Evolutionary conservation across 257 asterid species (phyloP).

Genomic region (Salvia splendens): DNA sequence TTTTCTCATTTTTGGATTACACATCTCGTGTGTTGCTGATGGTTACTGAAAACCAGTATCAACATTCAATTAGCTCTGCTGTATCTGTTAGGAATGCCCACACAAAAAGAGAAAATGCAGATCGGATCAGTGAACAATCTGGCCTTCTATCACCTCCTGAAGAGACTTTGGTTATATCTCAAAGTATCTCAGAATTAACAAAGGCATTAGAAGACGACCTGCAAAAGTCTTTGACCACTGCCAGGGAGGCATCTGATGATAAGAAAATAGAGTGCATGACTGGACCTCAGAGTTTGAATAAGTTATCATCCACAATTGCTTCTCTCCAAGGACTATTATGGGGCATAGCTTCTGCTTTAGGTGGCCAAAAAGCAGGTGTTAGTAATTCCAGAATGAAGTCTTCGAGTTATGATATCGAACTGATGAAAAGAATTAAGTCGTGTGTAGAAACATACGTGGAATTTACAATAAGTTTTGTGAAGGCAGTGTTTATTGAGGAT

Average conservation of each 20-base stretch:
- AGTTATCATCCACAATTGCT: slow-evolving; percentile 55
- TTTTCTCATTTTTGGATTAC: slow-evolving; percentile 62
- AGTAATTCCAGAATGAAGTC: slow-evolving; percentile 38
- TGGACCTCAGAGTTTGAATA: slow-evolving; percentile 45
- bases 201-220: slow-evolving; percentile 51
- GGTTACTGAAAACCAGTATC: slow-evolving; percentile 51
- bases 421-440: slow-evolving; percentile 43
- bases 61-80: slow-evolving; percentile 39
- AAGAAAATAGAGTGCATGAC: slow-evolving; percentile 39
- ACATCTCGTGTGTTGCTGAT: slow-evolving; percentile 58
- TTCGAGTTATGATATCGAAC: slow-evolving; percentile 43
- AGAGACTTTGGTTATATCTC: slow-evolving; percentile 40
- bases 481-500: slow-evolving; percentile 56
- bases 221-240: slow-evolving; percentile 38
- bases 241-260: slow-evolving; percentile 35
- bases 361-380: slow-evolving; percentile 34
- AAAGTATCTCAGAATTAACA: slow-evolving; percentile 49
- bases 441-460: slow-evolving; percentile 50
- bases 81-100: slow-evolving; percentile 38
- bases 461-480: slow-evolving; percentile 41
- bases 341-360: slow-evolving; percentile 65
- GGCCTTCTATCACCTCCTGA: slow-evolving; percentile 30
- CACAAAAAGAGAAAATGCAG: slow-evolving; percentile 38
- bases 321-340: slow-evolving; percentile 74
- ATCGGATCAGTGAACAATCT: slow-evolving; percentile 33